These are phyloP conservation scores for Candida ficus DNA, from an alignment of 805 yeast species.

Conservation along the genomic window DNA sequence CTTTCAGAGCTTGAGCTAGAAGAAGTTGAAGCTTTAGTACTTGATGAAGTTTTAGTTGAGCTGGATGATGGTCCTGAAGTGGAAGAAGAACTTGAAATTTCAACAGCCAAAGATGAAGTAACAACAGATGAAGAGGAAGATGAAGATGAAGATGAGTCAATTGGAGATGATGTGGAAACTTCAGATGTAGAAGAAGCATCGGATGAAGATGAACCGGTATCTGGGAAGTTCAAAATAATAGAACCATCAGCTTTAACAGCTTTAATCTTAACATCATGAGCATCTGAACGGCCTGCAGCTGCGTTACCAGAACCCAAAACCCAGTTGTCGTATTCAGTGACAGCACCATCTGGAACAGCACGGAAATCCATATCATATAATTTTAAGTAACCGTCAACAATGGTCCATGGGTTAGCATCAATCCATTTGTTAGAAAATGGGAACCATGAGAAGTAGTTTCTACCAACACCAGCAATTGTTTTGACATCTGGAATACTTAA, in stretches of 20 bases:
- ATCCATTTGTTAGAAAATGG: neutral
- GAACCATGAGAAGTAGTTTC: neutral
- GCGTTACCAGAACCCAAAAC: constrained; percentile 13
- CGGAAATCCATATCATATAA: constrained; percentile 8
- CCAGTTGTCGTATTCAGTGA: constrained; percentile 7
- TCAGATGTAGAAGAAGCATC: neutral
- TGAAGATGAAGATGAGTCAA: too few relatives aligned
- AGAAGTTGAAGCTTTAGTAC: too few relatives aligned
- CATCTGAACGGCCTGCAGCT: neutral
- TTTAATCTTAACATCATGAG: constrained; percentile 1
- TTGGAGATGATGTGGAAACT: too few relatives aligned
- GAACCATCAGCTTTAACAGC: neutral
- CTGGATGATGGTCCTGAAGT: too few relatives aligned
- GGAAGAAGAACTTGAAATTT: too few relatives aligned
- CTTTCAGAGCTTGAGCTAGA: too few relatives aligned
- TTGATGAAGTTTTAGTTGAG: too few relatives aligned
- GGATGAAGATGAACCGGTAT: neutral
- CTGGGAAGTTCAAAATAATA: neutral
- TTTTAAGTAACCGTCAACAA: constrained; percentile 10
- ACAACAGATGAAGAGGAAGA: too few relatives aligned
- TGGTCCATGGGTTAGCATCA: constrained; percentile 8
- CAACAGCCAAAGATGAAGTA: too few relatives aligned
- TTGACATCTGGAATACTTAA: neutral
- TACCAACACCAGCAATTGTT: neutral
- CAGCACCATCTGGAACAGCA: constrained; percentile 8